Evolutionary conservation across 2,329 filamentous ascomycete genomes (phyloP).

Genomic region (Reticulascus tulasneorum): DNA sequence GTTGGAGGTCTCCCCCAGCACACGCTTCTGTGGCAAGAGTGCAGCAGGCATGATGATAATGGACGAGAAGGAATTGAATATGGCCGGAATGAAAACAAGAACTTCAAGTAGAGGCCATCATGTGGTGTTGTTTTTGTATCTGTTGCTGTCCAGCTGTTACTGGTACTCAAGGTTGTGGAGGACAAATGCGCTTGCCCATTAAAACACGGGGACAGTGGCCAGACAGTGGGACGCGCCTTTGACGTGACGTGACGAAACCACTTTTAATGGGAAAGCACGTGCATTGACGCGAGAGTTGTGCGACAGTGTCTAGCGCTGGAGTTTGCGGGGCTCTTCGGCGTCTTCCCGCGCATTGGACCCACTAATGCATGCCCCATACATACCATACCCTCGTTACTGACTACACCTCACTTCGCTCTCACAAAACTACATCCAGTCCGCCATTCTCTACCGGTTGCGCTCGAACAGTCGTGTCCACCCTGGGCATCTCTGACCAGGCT

Average conservation of each 20-base stretch:
- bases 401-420: too few species aligned
- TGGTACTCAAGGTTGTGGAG: conserved; percentile 6
- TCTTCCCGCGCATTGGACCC: too few species aligned
- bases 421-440: too few species aligned
- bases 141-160: conserved; percentile 6
- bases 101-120: conserved; percentile 2
- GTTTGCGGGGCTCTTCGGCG: too few species aligned
- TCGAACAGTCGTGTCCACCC: too few species aligned
- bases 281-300: conserved; percentile 19
- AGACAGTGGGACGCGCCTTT: conserved; percentile 31
- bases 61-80: background rate
- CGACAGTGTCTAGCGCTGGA: too few species aligned
- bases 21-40: conserved; percentile 66
- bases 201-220: conserved; percentile 1
- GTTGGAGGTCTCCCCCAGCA: conserved; percentile 64
- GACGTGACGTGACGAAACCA: conserved; percentile 34
- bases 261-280: conserved; percentile 25
- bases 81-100: conserved; percentile 3
- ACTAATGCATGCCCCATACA: too few species aligned
- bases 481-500: too few species aligned
- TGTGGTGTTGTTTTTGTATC: conserved; percentile 4
- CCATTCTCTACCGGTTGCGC: too few species aligned
- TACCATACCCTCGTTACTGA: too few species aligned
- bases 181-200: conserved; percentile 6
- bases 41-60: conserved; percentile 40